Evolutionary conservation across 78 protist species (phyloP), one percentile per base, ranked within the genome.

Genomic region (Dictyostelium capitatum): DNA sequence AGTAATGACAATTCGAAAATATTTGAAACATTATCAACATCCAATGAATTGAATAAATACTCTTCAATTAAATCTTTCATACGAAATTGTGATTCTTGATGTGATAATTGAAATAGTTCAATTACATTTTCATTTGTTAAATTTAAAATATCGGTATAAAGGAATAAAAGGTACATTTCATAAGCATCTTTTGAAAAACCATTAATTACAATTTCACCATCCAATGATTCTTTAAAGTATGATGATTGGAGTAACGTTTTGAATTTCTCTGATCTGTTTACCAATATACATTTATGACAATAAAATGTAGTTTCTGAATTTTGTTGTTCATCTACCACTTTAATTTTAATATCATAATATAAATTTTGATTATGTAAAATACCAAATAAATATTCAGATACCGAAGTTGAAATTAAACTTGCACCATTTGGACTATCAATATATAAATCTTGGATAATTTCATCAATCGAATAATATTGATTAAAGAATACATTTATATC

Each of bases 201-300:
- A 20, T 85, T 67, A 2, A 85, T 85, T 37, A 15, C 23, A 14
- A 85, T 56, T 6, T 30, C 25, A 72, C 64, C 50, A 62, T 85
- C 79, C 1, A 85, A 25, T 10, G 67, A 80, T 37, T 85, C 92
- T 74, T 53, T 50, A 47, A 85, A 85, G 32, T 67, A 67, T 2
- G 12, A 28, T 6, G 92, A 85, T 75, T 85, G 83, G 15, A 85
- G 62, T 75, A 51, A 74, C 25, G 72, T 51, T 62, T 85, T 85
- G 1, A 85, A 48, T 85, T 85, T 85, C 10, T 54, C 30, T 48
- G 92, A 85, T 48, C 92, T 54, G 15, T 50, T 28, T 46, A 75
- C 92, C 10, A 85, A 48, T 23, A 85, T 59, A 75, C 92, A 85
- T 53, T 85, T 85, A 48, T 85, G 92, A 7, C 83, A 56, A 62